Evolutionary conservation across 306 rosid species (phyloP).

Genomic region (Crataegus laevigata): DNA sequence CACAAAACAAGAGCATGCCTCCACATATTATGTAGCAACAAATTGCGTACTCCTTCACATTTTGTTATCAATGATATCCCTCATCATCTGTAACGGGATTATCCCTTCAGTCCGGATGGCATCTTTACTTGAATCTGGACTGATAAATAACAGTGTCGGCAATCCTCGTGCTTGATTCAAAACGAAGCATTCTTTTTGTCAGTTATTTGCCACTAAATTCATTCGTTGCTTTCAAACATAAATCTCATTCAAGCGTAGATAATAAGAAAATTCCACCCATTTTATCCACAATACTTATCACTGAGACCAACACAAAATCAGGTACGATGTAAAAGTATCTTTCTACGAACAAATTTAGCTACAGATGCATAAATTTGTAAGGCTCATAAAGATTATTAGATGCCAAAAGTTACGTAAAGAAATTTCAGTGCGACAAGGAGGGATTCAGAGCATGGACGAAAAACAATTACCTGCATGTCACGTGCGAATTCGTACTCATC

Average conservation of each 20-base stretch:
- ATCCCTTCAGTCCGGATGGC: slow-evolving; percentile 91
- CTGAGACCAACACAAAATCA: not conserved
- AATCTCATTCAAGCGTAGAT: not conserved
- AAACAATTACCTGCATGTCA: slow-evolving; percentile 73
- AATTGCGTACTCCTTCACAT: slow-evolving; percentile 33
- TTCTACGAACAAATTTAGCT: not conserved
- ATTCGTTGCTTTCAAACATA: not conserved
- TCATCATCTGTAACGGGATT: slow-evolving; percentile 89
- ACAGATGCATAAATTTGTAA: not conserved
- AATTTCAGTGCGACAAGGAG: not conserved
- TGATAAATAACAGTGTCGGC: slow-evolving; percentile 71
- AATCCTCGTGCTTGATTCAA: slow-evolving; percentile 68
- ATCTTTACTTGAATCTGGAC: slow-evolving; percentile 79
- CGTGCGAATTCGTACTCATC: slow-evolving; percentile 80
- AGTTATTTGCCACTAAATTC: not conserved
- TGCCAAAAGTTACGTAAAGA: not conserved
- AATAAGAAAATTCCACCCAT: not conserved
- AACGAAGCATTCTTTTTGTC: not conserved
- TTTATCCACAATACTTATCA: not conserved
- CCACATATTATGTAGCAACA: not conserved
- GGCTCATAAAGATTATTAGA: not conserved
- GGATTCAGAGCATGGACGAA: not conserved
- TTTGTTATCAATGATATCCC: slow-evolving; percentile 69
- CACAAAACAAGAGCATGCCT: not conserved
- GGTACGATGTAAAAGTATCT: not conserved